These are phyloP conservation scores for Corchorus olitorius DNA, from an alignment of 345 rosid species.

Conservation along the genomic window DNA sequence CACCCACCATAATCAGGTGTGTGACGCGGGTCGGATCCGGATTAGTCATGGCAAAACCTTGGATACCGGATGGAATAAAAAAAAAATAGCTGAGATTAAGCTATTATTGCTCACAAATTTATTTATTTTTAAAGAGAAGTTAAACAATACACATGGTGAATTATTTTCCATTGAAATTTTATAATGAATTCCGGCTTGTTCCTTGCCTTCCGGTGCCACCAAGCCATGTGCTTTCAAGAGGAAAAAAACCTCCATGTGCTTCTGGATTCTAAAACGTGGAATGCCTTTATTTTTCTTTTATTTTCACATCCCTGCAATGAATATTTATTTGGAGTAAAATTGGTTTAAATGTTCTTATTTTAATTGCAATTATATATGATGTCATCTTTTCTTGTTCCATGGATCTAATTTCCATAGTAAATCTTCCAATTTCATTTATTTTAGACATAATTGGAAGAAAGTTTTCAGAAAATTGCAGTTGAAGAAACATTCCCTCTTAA, in stretches of 20 bases:
- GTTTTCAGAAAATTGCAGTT: neutral
- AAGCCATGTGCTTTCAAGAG: conserved; percentile 1
- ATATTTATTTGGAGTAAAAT: neutral
- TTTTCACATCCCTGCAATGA: neutral
- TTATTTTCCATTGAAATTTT: neutral
- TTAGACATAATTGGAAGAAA: no score
- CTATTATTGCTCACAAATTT: no score
- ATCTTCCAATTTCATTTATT: no score
- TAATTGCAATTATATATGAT: no score
- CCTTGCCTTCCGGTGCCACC: neutral
- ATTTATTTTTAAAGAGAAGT: neutral
- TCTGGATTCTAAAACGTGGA: conserved; percentile 6
- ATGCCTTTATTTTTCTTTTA: neutral
- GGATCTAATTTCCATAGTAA: no score
- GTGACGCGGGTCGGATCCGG: no score
- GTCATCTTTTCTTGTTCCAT: no score
- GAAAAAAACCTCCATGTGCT: conserved; percentile 1
- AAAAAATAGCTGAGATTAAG: no score
- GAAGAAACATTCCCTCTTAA: neutral
- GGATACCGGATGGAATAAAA: no score
- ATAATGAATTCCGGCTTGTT: neutral
- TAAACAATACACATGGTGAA: neutral
- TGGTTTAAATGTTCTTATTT: neutral
- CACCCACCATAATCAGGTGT: no score
- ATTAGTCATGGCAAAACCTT: no score